Evolutionary conservation across 2,329 filamentous ascomycete species (phyloP), one percentile per base, ranked within the genome.

Genomic region (Calonectria henricotiae): DNA sequence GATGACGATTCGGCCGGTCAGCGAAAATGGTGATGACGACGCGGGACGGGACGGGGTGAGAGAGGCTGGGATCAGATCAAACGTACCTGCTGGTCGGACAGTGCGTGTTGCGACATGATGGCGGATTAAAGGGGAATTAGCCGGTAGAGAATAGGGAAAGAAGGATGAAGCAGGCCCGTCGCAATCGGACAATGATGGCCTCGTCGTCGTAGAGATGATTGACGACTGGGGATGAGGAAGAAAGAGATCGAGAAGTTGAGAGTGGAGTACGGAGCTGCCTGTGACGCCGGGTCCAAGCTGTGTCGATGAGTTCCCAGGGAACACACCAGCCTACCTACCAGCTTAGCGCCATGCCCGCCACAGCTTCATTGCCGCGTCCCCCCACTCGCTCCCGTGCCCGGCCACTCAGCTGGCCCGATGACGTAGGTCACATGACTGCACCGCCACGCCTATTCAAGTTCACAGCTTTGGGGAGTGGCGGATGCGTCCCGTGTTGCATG

Each of bases 61-160:
- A 54, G 61, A 68, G 62, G 70, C 72, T 67, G 69, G 72, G 70
- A 73, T 67, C 71, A 58, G 71, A 71, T 70, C 49, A 69, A 30
- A 72, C 83, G 80, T 90, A 96, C 94, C 92, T 98, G 95, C 87
- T 97, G 95, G 90, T 98, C 95, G 86, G 95, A 98, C 86, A 98
- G 93, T 84, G 94, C 93, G 92, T 98, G 95, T 89, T 95, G 93
- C 85, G 95, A 96, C 95, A 98, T 98, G 83, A 85, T 92, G 88
- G 81, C 74, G 72, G 68, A 44, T 72, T 70, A 73, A 27, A 69
- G 63, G 63, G 66, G 62, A 13, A 9, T 58, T 39, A 11, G 65
- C 51, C 62, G 58, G 67, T 43, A 41, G 32, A 7, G 27, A 30
- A 30, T 30, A 30, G 20, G 35, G 35, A 58, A 23, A 17, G 32